These are phyloP conservation scores for Fusarium circinatum DNA, from an alignment of 2,329 filamentous ascomycete species.

Conservation along the genomic window DNA sequence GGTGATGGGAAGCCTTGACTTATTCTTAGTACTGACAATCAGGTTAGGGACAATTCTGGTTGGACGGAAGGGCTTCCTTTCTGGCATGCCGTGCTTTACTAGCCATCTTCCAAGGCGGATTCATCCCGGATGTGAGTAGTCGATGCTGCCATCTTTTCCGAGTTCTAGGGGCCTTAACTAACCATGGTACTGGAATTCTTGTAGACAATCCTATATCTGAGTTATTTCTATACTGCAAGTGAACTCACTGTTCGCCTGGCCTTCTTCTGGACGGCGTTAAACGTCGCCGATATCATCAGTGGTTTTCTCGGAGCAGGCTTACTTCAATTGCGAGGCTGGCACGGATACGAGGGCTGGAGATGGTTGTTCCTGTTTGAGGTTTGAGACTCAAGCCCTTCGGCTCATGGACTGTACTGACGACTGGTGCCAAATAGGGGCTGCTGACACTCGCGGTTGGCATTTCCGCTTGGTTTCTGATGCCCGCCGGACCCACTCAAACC, in stretches of 20 bases:
- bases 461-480: neutral
- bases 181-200: neutral
- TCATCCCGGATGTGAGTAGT: neutral
- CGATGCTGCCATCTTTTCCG: fast-evolving
- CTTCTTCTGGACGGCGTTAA: neutral
- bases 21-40: neutral
- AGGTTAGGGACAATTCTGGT: neutral
- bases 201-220: neutral
- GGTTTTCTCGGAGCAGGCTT: neutral
- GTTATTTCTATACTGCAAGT: neutral
- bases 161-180: neutral
- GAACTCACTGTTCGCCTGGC: neutral
- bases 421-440: neutral
- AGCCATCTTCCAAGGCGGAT: neutral
- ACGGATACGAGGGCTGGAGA: neutral
- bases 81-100: neutral
- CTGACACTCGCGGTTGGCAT: neutral
- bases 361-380: neutral
- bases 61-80: neutral
- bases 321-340: neutral
- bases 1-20: fast-evolving
- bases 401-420: neutral
- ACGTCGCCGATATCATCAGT: neutral
- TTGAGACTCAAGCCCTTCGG: fast-evolving
- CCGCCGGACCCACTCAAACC: neutral